Base-by-base conservation (phyloP, 2,329 filamentous ascomycete species). In the Stachybotrys elegans region DNA sequence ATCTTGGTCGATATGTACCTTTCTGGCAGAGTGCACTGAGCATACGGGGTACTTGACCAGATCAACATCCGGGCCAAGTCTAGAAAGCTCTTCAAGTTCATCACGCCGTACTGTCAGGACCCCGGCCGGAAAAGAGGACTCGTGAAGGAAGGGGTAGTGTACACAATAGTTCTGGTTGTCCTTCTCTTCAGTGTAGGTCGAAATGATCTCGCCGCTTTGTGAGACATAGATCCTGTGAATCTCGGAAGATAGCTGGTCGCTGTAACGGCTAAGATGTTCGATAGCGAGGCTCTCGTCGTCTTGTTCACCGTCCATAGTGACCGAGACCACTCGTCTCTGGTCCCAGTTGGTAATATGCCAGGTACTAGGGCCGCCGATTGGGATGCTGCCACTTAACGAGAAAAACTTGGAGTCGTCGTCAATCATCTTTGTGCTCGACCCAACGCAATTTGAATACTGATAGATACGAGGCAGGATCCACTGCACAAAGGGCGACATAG, bases 301-400 rank as follows among this genome's bases (percentile, higher is more conserved):
- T 25, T 59, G 56, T 35, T 57, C 57, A 2, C 44, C 53, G 20
- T 60, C 51, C 55, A 61, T 59, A 1, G 53, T 57, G 3, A 62
- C 56, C 1, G 56, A 53, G 51, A 62, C 42, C 3, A 57, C 38
- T 1, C 54, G 51, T 43, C 58, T 45, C 42, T 54, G 54, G 17
- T 62, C 60, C 55, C 51, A 63, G 29, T 61, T 52, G 9, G 32
- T 35, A 6, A 61, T 43, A 13, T 63, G 42, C 53, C 54, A 59
- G 5, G 53, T 58, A 32, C 51, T 60, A 45, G 55, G 56, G 4
- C 58, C 57, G 11, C 54, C 51, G 7, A 45, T 4, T 7, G 32
- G 43, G 19, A 48, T 41, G 12, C 40, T 43, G 11, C 45, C 45
- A 8, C 43, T 53, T 4, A 40, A 22, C 25, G 29, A 31, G 22